These are phyloP conservation scores for Fusarium praegraminearum DNA, from an alignment of 2,329 filamentous ascomycete species.

Conservation along the genomic window DNA sequence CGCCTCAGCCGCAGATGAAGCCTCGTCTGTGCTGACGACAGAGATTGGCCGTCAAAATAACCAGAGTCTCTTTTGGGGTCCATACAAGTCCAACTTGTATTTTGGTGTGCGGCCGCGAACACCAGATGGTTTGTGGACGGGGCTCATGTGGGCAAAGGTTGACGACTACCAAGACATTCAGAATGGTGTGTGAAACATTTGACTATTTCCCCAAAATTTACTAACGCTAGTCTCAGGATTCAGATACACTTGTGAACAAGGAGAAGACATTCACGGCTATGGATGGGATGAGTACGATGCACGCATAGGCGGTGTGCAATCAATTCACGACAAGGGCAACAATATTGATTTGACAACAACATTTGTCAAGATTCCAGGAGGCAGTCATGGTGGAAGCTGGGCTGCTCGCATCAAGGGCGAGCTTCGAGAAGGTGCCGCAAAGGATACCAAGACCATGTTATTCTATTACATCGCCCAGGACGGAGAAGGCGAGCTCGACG, in stretches of 20 bases:
- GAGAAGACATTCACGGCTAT: slow-evolving; percentile 93
- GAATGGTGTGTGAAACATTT: slow-evolving; percentile 66
- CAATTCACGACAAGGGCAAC: slow-evolving; percentile 91
- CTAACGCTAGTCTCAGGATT: slow-evolving; percentile 68
- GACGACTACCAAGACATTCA: slow-evolving; percentile 83
- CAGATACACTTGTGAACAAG: slow-evolving; percentile 94
- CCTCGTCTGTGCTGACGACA: slow-evolving; percentile 57
- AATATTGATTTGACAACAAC: slow-evolving; percentile 90
- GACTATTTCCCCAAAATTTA: not conserved
- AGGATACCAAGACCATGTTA: slow-evolving; percentile 78
- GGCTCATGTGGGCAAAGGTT: slow-evolving; percentile 88
- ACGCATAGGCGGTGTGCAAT: slow-evolving; percentile 85
- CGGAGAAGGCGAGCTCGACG: slow-evolving; percentile 73
- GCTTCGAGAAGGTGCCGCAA: slow-evolving; percentile 75
- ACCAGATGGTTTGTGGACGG: slow-evolving; percentile 83
- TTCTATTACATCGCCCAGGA: slow-evolving; percentile 88
- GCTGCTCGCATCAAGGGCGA: slow-evolving; percentile 87
- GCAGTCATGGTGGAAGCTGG: slow-evolving; percentile 89
- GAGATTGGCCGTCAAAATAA: slow-evolving; percentile 73
- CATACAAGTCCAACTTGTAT: slow-evolving; percentile 93
- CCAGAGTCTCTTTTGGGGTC: slow-evolving; percentile 92
- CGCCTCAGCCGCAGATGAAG: slow-evolving; percentile 46
- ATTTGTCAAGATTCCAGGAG: slow-evolving; percentile 93
- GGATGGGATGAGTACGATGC: slow-evolving; percentile 98
- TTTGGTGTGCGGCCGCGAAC: slow-evolving; percentile 89